Conservation (phyloP, 1,284 basidiomycete genomes). For the Polyporus tsugae region DNA sequence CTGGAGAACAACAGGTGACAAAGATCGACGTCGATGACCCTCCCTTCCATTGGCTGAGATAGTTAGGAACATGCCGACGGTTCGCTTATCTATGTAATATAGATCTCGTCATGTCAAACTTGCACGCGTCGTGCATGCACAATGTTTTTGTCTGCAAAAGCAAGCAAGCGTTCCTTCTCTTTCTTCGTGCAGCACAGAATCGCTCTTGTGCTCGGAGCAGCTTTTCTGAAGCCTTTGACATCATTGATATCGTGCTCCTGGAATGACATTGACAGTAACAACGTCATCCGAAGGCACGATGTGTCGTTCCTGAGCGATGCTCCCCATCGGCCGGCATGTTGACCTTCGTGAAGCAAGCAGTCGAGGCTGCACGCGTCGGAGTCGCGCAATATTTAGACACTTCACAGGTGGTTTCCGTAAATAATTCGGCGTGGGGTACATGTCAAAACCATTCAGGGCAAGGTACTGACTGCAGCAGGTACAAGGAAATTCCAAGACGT, state of each 20-base stretch:
- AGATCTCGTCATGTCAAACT: conserved; percentile 10
- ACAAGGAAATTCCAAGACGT: not conserved
- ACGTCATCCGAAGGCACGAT: not conserved
- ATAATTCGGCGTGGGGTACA: not conserved
- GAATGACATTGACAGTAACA: not conserved
- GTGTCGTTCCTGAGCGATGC: conserved; percentile 20
- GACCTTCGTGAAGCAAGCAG: conserved; percentile 14
- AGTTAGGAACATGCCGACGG: not conserved
- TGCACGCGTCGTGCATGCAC: not conserved
- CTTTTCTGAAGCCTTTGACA: not conserved
- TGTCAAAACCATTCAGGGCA: conserved; percentile 15
- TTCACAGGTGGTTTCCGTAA: not conserved
- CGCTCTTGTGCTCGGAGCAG: not conserved
- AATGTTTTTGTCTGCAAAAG: not conserved
- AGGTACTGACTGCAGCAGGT: conserved; percentile 8
- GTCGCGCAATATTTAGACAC: conserved; percentile 6
- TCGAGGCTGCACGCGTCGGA: conserved; percentile 13
- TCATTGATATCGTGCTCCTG: not conserved
- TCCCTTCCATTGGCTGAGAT: conserved; percentile 8
- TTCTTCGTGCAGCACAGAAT: not conserved
- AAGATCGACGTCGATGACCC: not conserved
- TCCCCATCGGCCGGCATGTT: conserved; percentile 24
- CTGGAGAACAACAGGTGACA: not conserved
- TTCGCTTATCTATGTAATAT: conserved; percentile 3
- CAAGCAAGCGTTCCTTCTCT: not conserved